phyloP scores from a whole-genome alignment of 306 rosid genomes.

The Vachellia pachyceras region DNA sequence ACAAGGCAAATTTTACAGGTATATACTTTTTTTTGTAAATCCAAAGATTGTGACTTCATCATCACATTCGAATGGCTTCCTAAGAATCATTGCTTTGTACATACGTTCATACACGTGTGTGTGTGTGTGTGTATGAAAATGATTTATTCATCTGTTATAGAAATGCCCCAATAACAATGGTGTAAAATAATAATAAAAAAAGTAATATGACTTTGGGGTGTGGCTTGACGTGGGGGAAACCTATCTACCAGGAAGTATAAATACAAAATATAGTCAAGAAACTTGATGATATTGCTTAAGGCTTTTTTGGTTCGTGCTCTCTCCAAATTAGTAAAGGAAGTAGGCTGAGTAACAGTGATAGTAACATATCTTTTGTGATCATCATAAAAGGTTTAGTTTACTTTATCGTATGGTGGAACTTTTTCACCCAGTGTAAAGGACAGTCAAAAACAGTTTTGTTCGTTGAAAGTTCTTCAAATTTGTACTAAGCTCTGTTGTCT shows the following conservation, averaged over 20 bases:
- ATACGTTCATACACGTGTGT: too few relatives aligned
- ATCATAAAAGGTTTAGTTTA: background rate
- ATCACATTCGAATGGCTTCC: background rate
- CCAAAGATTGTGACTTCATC: background rate
- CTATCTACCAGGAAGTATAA: background rate
- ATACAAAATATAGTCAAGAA: background rate
- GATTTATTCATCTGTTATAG: background rate
- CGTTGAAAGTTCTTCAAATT: background rate
- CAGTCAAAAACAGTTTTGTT: background rate
- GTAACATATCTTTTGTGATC: background rate
- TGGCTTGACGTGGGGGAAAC: background rate
- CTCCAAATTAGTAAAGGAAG: background rate
- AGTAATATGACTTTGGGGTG: background rate
- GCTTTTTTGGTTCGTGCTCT: background rate
- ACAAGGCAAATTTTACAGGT: slow-evolving; percentile 91
- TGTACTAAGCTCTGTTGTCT: background rate
- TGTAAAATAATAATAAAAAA: background rate
- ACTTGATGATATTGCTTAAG: background rate
- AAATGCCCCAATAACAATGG: background rate
- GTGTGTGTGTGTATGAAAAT: background rate
- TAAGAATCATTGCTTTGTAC: background rate
- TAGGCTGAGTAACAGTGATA: background rate
- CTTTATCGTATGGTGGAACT: background rate
- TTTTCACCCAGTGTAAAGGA: too few relatives aligned
- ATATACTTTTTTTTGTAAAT: slow-evolving; percentile 26